These are phyloP conservation scores for Boletus insuetus DNA, from an alignment of 768 basidiomycete species.

Conservation along the genomic window DNA sequence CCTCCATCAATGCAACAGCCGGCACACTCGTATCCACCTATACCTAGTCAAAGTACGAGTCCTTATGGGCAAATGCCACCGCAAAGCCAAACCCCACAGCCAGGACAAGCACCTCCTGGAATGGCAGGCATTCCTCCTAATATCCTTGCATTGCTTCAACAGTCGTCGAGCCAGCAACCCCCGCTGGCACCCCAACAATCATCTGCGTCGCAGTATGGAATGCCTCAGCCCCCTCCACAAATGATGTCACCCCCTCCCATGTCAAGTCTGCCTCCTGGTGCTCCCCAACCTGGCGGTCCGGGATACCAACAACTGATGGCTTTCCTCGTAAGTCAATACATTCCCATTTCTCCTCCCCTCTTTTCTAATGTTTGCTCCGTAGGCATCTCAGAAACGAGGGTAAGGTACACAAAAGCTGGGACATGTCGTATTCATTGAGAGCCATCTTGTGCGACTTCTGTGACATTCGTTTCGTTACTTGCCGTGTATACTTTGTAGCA, in stretches of 20 bases:
- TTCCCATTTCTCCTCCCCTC: neutral
- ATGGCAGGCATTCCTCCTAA: constrained; percentile 57
- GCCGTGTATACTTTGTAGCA: constrained; percentile 16
- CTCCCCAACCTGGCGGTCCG: constrained; percentile 39
- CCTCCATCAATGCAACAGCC: constrained; percentile 34
- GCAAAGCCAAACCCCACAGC: constrained; percentile 30
- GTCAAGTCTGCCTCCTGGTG: constrained; percentile 38
- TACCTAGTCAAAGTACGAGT: constrained; percentile 18
- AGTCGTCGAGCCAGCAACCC: constrained; percentile 39
- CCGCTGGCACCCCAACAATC: constrained; percentile 32
- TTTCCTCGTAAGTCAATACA: constrained; percentile 54
- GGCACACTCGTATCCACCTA: constrained; percentile 19
- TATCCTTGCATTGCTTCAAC: constrained; percentile 65
- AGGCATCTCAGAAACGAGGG: constrained; percentile 31
- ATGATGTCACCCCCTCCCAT: constrained; percentile 47
- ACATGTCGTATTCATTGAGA: neutral
- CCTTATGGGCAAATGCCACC: constrained; percentile 32
- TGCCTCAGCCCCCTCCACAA: constrained; percentile 39
- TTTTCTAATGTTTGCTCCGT: neutral
- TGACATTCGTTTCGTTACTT: neutral
- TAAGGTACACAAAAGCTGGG: neutral
- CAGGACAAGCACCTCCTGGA: constrained; percentile 34
- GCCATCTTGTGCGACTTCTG: neutral
- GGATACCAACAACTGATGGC: constrained; percentile 68
- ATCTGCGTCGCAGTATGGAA: constrained; percentile 32